A percentile compares a stretch with the other conserved stretches of the same genome.
Conservation (phyloP, 2,329 filamentous ascomycete species). For the Metarhizium anisopliae region DNA sequence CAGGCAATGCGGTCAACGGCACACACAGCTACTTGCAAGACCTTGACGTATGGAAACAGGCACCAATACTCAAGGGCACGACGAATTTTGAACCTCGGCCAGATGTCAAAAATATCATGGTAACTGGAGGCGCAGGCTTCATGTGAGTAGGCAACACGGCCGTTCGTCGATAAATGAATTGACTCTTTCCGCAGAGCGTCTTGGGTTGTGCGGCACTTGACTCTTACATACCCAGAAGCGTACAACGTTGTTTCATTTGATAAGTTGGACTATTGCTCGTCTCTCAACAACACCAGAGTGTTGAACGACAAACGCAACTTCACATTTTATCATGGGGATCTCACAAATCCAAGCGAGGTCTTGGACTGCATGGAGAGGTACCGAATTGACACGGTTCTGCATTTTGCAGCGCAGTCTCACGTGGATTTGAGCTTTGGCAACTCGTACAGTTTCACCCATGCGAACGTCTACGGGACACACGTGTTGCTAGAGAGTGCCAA, state of each 20-base stretch:
- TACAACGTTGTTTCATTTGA: slow-evolving; percentile 80
- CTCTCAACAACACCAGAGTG: slow-evolving; percentile 67
- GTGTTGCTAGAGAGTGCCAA: slow-evolving; percentile 70
- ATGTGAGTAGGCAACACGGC: slow-evolving; percentile 47
- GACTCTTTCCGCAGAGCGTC: slow-evolving; percentile 49
- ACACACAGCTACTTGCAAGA: slow-evolving; percentile 43
- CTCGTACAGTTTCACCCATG: slow-evolving; percentile 72
- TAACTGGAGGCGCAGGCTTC: slow-evolving; percentile 78
- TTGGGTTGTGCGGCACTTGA: slow-evolving; percentile 74
- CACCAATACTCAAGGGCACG: slow-evolving; percentile 59
- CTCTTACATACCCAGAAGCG: slow-evolving; percentile 59
- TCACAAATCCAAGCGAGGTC: slow-evolving; percentile 63
- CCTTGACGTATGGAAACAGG: slow-evolving; percentile 60
- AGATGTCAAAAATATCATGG: slow-evolving; percentile 71
- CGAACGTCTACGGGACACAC: slow-evolving; percentile 78
- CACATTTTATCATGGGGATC: slow-evolving; percentile 69
- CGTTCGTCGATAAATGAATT: neutral
- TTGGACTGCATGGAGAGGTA: slow-evolving; percentile 61
- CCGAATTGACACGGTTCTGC: slow-evolving; percentile 70
- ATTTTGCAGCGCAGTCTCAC: slow-evolving; percentile 80
- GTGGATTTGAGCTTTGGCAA: slow-evolving; percentile 78
- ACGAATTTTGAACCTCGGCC: slow-evolving; percentile 61
- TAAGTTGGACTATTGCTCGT: slow-evolving; percentile 76
- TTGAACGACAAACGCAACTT: slow-evolving; percentile 64
- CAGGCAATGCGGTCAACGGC: slow-evolving; percentile 13